These are phyloP conservation scores for Tetrapyrgos nigripes DNA, from an alignment of 1,284 basidiomycete species.

Conservation along the genomic window DNA sequence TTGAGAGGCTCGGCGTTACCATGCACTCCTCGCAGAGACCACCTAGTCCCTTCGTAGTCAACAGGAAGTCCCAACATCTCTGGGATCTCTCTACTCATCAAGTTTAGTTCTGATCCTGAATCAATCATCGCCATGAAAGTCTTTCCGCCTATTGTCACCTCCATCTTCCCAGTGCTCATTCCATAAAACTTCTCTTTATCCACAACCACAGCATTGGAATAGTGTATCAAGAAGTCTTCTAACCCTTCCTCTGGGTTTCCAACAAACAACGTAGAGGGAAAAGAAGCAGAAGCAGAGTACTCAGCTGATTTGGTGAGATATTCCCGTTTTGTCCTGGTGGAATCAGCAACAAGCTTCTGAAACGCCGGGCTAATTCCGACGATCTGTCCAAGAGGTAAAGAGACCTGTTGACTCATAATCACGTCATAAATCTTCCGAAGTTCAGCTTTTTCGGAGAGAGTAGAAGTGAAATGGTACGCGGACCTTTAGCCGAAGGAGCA, in stretches of 20 bases:
- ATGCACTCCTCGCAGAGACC: conserved; percentile 35
- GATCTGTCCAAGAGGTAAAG: conserved; percentile 2
- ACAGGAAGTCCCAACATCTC: conserved; percentile 17
- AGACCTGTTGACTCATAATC: conserved; percentile 2
- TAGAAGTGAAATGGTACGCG: conserved; percentile 13
- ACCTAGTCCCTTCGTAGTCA: conserved; percentile 30
- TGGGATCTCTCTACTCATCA: conserved; percentile 11
- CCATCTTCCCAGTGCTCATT: conserved; percentile 8
- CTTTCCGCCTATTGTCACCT: conserved; percentile 1
- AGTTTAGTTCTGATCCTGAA: conserved; percentile 30
- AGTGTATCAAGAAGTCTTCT: background rate
- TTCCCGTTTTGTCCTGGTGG: conserved; percentile 1
- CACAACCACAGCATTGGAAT: background rate
- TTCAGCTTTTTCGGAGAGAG: conserved; percentile 10
- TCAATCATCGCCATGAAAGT: conserved; percentile 21
- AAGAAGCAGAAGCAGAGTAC: background rate
- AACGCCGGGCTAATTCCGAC: conserved; percentile 8
- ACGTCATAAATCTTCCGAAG: conserved; percentile 1
- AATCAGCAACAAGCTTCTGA: background rate
- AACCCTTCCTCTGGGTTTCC: background rate
- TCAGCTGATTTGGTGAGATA: background rate
- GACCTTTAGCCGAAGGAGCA: background rate
- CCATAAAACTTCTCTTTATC: conserved; percentile 5
- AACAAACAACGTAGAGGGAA: background rate
- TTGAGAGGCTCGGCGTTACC: conserved; percentile 24